Conservation (phyloP, 2,329 filamentous ascomycete species). For the Juglanconis oblonga region DNA sequence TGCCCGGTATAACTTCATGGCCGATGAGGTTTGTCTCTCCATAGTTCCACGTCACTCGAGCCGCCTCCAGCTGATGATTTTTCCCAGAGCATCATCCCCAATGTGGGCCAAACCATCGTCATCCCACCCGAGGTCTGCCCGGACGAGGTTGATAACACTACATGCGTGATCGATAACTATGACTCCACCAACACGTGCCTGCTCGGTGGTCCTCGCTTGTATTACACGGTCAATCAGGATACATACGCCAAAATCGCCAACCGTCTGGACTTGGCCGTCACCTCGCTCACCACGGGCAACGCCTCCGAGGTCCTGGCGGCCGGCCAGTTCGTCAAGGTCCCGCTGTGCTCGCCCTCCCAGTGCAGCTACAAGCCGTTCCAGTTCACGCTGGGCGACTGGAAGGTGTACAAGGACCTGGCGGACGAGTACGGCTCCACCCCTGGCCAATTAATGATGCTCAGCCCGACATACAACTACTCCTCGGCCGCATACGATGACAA, state of each 20-base stretch:
- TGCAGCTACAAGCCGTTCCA: constrained; percentile 6
- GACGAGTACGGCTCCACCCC: constrained; percentile 2
- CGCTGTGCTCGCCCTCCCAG: background rate
- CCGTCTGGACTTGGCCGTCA: constrained; percentile 1
- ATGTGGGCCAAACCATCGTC: constrained; percentile 3
- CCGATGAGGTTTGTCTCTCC: constrained; percentile 1
- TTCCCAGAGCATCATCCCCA: constrained; percentile 3
- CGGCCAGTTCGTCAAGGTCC: constrained; percentile 8
- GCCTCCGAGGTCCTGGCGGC: background rate
- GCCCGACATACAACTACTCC: background rate
- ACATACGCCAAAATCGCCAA: constrained; percentile 7
- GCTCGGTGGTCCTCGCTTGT: constrained; percentile 1
- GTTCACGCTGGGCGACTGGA: background rate
- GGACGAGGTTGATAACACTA: constrained; percentile 6
- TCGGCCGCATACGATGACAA: background rate
- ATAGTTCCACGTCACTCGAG: too few relatives aligned
- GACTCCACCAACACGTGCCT: constrained; percentile 6
- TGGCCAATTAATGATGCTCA: constrained; percentile 1
- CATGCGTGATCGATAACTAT: constrained; percentile 4
- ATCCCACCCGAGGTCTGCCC: constrained; percentile 7
- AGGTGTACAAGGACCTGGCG: constrained; percentile 11
- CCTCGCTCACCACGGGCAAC: background rate
- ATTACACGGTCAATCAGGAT: constrained; percentile 5
- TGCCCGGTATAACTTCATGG: constrained; percentile 9
- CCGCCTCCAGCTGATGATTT: background rate